These are phyloP conservation scores for Ogataea nitratoaversa DNA, from an alignment of 805 yeast species.

Conservation along the genomic window DNA sequence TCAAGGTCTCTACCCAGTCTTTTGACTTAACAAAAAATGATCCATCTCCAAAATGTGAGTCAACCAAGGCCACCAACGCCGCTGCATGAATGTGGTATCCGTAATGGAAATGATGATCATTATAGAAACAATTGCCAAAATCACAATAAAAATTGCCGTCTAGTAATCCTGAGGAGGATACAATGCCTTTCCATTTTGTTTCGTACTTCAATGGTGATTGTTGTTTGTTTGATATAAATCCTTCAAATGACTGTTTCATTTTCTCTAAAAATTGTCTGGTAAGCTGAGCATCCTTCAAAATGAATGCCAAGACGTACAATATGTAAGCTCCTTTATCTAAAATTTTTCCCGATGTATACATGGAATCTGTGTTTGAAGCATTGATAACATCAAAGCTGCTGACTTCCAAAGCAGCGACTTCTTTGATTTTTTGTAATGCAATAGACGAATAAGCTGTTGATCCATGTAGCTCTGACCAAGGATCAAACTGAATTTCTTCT, in stretches of 20 bases:
- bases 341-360: constrained; percentile 86
- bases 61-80: constrained; percentile 69
- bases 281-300: constrained; percentile 52
- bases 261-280: constrained; percentile 50
- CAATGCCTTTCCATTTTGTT: constrained; percentile 69
- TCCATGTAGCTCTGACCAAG: constrained; percentile 51
- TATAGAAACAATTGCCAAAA: constrained; percentile 73
- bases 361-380: constrained; percentile 69
- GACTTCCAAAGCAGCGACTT: constrained; percentile 50
- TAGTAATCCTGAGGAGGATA: constrained; percentile 55
- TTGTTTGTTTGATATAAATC: constrained; percentile 69
- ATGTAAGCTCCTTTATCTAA: constrained; percentile 89
- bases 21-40: constrained; percentile 45
- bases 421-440: constrained; percentile 36
- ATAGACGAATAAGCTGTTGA: constrained; percentile 33
- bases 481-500: constrained; percentile 40
- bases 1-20: constrained; percentile 55
- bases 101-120: constrained; percentile 86
- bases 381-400: constrained; percentile 48
- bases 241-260: constrained; percentile 62
- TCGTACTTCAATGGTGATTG: constrained; percentile 74
- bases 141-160: constrained; percentile 38
- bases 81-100: constrained; percentile 84
- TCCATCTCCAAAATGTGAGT: constrained; percentile 44
- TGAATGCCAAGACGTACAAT: constrained; percentile 63